These are phyloP conservation scores for Boeremia exigua DNA, from an alignment of 2,329 filamentous ascomycete genomes.

Conservation along the genomic window DNA sequence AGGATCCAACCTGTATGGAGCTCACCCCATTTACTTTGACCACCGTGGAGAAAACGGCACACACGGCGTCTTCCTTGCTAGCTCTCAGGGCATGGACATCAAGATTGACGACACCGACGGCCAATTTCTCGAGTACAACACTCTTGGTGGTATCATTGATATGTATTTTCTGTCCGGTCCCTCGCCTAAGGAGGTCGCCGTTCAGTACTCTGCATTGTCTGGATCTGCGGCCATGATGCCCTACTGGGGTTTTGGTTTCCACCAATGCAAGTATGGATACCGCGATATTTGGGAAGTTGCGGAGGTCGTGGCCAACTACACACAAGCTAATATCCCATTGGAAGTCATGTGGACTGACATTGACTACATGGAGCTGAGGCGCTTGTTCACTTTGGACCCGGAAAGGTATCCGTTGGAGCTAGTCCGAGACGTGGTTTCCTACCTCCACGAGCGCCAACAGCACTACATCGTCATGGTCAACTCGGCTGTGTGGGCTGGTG, in stretches of 20 bases:
- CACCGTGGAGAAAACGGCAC: conserved; percentile 60
- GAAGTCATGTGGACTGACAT: conserved; percentile 75
- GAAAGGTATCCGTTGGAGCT: conserved; percentile 66
- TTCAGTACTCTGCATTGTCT: conserved; percentile 56
- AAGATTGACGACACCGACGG: conserved; percentile 70
- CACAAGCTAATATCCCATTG: conserved; percentile 64
- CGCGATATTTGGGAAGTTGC: conserved; percentile 67
- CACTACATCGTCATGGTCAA: conserved; percentile 83
- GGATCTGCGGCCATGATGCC: conserved; percentile 56
- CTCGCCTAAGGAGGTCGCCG: conserved; percentile 53
- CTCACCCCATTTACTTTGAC: conserved; percentile 78
- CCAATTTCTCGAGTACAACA: conserved; percentile 80
- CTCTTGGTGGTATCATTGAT: conserved; percentile 79
- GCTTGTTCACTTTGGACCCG: conserved; percentile 69
- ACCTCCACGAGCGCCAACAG: conserved; percentile 70
- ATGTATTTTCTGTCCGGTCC: conserved; percentile 61
- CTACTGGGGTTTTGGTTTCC: conserved; percentile 61
- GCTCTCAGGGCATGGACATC: conserved; percentile 67
- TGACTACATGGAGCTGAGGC: conserved; percentile 69
- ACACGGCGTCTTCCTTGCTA: conserved; percentile 46
- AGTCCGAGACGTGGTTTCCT: conserved; percentile 69
- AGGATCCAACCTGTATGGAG: conserved; percentile 72
- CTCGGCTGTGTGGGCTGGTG: conserved; percentile 60
- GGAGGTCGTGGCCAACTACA: conserved; percentile 71
- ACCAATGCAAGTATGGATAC: conserved; percentile 59